Conservation (phyloP, 495 filamentous ascomycete genomes). For the Penicillium chermesinum region DNA sequence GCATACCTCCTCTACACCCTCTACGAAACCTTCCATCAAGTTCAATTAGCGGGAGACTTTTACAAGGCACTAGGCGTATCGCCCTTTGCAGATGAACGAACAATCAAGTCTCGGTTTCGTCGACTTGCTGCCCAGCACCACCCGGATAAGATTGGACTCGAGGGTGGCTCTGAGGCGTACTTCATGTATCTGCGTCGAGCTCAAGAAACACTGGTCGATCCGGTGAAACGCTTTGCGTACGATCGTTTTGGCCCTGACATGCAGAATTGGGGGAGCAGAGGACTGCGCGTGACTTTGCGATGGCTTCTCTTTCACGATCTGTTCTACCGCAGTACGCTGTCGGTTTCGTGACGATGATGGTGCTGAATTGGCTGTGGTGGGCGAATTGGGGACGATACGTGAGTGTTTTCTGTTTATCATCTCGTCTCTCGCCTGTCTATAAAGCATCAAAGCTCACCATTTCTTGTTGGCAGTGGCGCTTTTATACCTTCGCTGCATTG, state of each 20-base stretch:
- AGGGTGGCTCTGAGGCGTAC: constrained; percentile 45
- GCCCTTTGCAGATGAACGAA: constrained; percentile 61
- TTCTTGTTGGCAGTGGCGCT: constrained; percentile 62
- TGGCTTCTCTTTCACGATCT: constrained; percentile 53
- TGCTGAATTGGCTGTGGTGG: constrained; percentile 71
- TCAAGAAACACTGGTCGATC: constrained; percentile 75
- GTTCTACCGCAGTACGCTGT: constrained; percentile 59
- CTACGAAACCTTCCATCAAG: constrained; percentile 82
- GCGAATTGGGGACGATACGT: constrained; percentile 72
- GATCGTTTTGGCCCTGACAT: constrained; percentile 83
- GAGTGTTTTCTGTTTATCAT: constrained; percentile 12
- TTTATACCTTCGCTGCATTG: constrained; percentile 64
- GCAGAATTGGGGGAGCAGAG: constrained; percentile 62
- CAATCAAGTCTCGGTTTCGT: constrained; percentile 79
- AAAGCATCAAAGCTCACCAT: not conserved
- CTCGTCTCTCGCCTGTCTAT: not conserved
- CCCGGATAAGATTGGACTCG: constrained; percentile 69
- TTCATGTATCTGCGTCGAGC: constrained; percentile 80
- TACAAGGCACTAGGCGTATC: constrained; percentile 70
- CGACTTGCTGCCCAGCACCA: constrained; percentile 80
- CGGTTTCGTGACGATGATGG: constrained; percentile 56
- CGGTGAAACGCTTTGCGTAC: constrained; percentile 82
- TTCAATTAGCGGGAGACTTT: constrained; percentile 66
- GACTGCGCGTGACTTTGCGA: constrained; percentile 70
- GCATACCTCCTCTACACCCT: constrained; percentile 88